Evolutionary conservation across 345 rosid genomes (phyloP), one percentile per base, ranked within the genome.

Genomic region (Ailanthus altissimus): DNA sequence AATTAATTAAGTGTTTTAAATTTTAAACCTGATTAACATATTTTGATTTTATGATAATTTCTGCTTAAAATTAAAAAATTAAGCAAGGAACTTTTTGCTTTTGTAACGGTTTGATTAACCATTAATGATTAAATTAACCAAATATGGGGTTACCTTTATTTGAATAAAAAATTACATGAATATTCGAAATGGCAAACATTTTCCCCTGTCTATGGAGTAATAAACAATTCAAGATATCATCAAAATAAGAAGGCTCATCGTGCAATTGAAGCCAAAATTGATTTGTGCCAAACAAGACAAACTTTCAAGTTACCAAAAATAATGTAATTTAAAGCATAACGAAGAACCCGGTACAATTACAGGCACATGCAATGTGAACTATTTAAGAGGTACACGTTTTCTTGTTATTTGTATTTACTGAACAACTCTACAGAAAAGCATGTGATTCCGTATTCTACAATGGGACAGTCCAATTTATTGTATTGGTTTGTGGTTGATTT

Each of bases 91-190:
- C 3, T 12, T 54, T n/a, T n/a, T 2, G 6, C 11, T 54, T 18
- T 54, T 59, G 16, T 5, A 58, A 2, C 23, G 38, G 36, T 32
- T 32, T 32, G 38, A 32, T 32, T 6, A 7, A 53, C 20, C 20
- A 20, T 53, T 53, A 59, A 59, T 59, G 63, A 23, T 26, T 59
- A 59, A 23, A 59, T 63, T 62, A 63, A 63, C 42, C 14, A n/a
- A 65, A 65, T 10, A n/a, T 16, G 47, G 46, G 23, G 50, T 40
- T 26, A 42, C 50, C 1, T 65, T 65, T 54, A n/a, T 6, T 18
- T 38, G 23, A 11, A 61, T 28, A 28, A 18, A 64, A 20, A 38
- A n/a, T n/a, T 15, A 15, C 20, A 53, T 15, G 16, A 53, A 7
- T 54, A 59, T 4, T 23, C 38, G 38, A 59, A 3, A 25, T 23